These are phyloP conservation scores for Kalaharituber pfeilii DNA, from an alignment of 2,329 filamentous ascomycete genomes.

Conservation along the genomic window DNA sequence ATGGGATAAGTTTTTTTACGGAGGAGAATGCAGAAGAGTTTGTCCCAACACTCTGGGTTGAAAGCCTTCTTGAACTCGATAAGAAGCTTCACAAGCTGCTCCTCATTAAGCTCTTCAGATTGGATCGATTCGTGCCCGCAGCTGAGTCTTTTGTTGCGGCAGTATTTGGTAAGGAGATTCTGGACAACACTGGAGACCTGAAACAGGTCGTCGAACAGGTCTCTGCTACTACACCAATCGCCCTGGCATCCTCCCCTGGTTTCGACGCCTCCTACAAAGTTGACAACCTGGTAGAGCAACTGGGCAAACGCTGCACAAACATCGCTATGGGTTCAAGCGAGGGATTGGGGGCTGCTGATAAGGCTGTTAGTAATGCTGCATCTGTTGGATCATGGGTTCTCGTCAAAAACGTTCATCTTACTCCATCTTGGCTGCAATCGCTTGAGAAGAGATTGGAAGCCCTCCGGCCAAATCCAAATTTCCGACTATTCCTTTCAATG, in stretches of 20 bases:
- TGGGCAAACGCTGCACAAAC: conserved; percentile 70
- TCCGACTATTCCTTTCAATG: conserved; percentile 94
- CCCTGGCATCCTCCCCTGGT: conserved; percentile 82
- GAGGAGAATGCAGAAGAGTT: conserved; percentile 76
- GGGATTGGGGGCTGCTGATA: conserved; percentile 78
- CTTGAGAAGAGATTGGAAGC: conserved; percentile 93
- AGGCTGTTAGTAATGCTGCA: conserved; percentile 82
- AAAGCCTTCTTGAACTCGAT: conserved; percentile 43
- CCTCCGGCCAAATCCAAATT: conserved; percentile 81
- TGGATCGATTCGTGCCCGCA: conserved; percentile 84
- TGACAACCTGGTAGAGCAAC: conserved; percentile 76
- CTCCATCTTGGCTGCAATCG: conserved; percentile 89
- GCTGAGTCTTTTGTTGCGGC: conserved; percentile 77
- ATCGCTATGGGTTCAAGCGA: conserved; percentile 99
- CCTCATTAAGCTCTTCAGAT: conserved; percentile 81
- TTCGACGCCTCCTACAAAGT: conserved; percentile 99
- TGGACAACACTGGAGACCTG: conserved; percentile 73
- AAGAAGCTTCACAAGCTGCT: conserved; percentile 67
- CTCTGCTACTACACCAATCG: conserved; percentile 66
- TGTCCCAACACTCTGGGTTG: conserved; percentile 61
- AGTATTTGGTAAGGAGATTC: conserved; percentile 68
- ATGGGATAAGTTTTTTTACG: conserved; percentile 67
- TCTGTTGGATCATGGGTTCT: conserved; percentile 89
- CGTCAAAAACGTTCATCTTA: conserved; percentile 96
- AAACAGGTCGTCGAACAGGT: conserved; percentile 72